Evolutionary conservation across 306 rosid species (phyloP), one percentile per base, ranked within the genome.

Genomic region (Astragalus membranaceus): DNA sequence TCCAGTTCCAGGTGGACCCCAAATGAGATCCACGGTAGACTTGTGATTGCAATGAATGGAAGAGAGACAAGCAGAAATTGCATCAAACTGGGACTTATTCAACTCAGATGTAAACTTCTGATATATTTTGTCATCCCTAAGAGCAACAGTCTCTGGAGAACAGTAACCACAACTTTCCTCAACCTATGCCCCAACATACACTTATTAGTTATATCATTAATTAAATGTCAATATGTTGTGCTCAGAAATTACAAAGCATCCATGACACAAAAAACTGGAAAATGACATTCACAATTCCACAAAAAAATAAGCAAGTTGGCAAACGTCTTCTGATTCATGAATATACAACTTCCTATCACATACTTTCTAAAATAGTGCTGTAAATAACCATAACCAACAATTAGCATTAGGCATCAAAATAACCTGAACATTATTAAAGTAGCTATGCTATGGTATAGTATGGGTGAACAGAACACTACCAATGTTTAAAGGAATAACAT

Each of bases 1-100:
- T 3, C 97, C 97, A 0, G 97, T 91, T 69, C 97, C 93, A 3
- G 97, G 96, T 3, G 97, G 97, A 23, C 97, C 97, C 91, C 96
- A 85, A 42, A 91, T 82, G 51, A 87, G 97, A 53, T 91, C 82
- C 49, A 87, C 76, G 0, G 73, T 10, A 50, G 85, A 44, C 11
- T 74, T 77, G 36, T 75, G 74, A 67, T 66, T 26, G 71, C 81
- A 69, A 3, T 4, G 70, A 15, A 49, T 5, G 69, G 78, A 83
- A 64, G 56, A 64, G 63, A 88, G 80, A 62, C 92, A 86, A 11
- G 85, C 70, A 62, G 50, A 9, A 60, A 88, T 75, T 17, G 96
- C 86, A 54, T 77, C n/a, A 11, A 5, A 32, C 72, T 91, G 92
- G n/a, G 92, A 86, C 33, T 62, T 83, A 76, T 91, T 86, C 78